Evolutionary conservation across 108 stramenopile species (phyloP), one percentile per base, ranked within the genome.

Genomic region (Cyclotella kingstonii): DNA sequence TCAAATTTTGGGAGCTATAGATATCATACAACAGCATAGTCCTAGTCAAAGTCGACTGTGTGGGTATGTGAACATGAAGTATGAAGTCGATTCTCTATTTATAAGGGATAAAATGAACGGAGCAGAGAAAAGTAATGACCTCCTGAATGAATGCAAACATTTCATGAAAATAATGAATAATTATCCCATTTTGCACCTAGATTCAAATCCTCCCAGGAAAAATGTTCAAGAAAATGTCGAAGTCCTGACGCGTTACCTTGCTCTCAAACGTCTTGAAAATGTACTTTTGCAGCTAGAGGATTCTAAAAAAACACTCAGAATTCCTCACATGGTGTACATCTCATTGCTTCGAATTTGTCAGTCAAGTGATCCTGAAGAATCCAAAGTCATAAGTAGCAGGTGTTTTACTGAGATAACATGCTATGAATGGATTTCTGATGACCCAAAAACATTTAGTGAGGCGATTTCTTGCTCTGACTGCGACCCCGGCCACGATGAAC

Each of bases 321-420:
- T 64, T 4, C 43, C 30, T 15, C 14, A 14, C 8, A 26, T 58
- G 12, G 49, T 63, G 4, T 30, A 67, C 34, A 21, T 35, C 0
- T 47, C 42, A 11, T 35, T 76, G 35, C 11, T 76, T 22, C 33
- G 33, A 28, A 58, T 76, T 25, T 68, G 66, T 36, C 54, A 63
- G 33, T 68, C 75, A 25, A 41, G 7, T 12, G 75, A 76, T 58
- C 66, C 75, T 3, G 55, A 76, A 8, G 59, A 76, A 43, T 50
- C 66, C 5, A 73, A 66, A 49, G 33, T 76, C 9, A 70, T 69
- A 12, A 77, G 79, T 30, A 79, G 73, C 36, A 64, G 62, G 19
- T 82, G 81, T 53, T 65, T 85, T 15, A 81, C 77, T 8, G 68
- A 66, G 35, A 31, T 85, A 5, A 58, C 59, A 25, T 1, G 21